A percentile compares a stretch with the other conserved stretches of the same genome.
phyloP scores from a whole-genome alignment of 2,329 filamentous ascomycete species.

The Capronia epimyces region DNA sequence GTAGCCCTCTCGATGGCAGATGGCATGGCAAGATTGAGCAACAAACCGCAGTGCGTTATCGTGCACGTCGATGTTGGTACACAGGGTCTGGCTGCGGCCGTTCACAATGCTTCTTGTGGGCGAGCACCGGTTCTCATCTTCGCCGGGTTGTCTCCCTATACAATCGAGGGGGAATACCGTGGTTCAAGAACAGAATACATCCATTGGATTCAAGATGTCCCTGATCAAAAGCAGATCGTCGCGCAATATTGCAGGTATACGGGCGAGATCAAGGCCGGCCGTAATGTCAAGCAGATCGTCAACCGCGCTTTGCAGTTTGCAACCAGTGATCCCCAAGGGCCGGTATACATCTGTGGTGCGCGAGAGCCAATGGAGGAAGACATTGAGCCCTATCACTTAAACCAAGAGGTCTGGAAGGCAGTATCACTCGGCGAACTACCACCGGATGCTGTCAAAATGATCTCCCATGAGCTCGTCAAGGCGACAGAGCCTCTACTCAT shows the following conservation, averaged over 20 bases:
- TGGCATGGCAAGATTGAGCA: constrained; percentile 67
- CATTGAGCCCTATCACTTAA: constrained; percentile 64
- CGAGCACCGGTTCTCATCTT: constrained; percentile 72
- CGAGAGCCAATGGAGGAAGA: constrained; percentile 84
- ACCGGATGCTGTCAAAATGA: constrained; percentile 40
- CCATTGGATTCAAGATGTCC: constrained; percentile 80
- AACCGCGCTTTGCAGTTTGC: constrained; percentile 80
- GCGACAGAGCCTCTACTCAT: constrained; percentile 48
- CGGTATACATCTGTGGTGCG: constrained; percentile 72
- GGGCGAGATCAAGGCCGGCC: constrained; percentile 75
- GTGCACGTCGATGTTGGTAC: constrained; percentile 79
- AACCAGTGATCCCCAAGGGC: constrained; percentile 68
- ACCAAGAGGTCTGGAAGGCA: constrained; percentile 65
- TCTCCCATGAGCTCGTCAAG: constrained; percentile 41
- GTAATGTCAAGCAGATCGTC: constrained; percentile 84
- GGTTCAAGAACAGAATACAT: constrained; percentile 78
- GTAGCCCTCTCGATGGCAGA: constrained; percentile 80
- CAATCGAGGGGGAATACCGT: constrained; percentile 69
- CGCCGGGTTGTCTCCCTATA: constrained; percentile 70
- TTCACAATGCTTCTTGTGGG: constrained; percentile 73
- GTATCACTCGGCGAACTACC: constrained; percentile 62
- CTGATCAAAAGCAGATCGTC: constrained; percentile 74
- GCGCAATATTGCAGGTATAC: constrained; percentile 80
- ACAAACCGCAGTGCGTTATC: constrained; percentile 69
- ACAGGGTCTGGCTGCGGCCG: constrained; percentile 68